A percentile compares a stretch with the other conserved stretches of the same genome.
Evolutionary conservation across 345 rosid genomes (phyloP).

Genomic region (Euphorbia peplus): DNA sequence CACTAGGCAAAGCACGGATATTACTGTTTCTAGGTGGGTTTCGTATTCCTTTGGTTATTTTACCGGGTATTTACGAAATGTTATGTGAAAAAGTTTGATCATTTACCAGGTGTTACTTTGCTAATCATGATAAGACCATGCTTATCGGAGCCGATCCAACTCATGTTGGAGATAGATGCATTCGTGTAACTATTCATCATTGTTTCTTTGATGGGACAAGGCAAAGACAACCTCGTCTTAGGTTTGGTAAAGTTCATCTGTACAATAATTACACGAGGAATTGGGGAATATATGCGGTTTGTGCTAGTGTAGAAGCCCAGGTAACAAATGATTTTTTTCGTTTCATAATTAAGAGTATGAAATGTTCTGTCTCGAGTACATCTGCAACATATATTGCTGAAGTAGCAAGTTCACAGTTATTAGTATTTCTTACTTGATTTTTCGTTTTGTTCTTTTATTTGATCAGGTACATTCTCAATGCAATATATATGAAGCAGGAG

Average conservation of each 20-base stretch:
- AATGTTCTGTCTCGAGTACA: neutral
- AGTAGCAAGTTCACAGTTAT: neutral
- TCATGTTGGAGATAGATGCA: conserved; percentile 71
- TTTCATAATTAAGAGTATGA: neutral
- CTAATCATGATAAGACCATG: conserved; percentile 78
- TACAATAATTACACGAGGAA: conserved; percentile 81
- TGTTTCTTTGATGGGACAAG: conserved; percentile 88
- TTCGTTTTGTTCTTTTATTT: neutral
- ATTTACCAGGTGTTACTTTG: conserved; percentile 67
- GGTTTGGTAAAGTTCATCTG: conserved; percentile 82
- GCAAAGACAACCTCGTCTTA: conserved; percentile 91
- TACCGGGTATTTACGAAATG: neutral
- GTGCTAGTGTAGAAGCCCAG: conserved; percentile 93
- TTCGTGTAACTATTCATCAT: conserved; percentile 88
- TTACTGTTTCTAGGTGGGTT: conserved; percentile 75
- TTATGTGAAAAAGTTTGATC: neutral
- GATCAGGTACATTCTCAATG: conserved; percentile 78
- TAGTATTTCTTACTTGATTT: neutral
- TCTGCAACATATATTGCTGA: neutral
- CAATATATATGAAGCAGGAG: conserved; percentile 93
- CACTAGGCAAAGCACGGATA: conserved; percentile 87
- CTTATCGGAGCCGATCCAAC: conserved; percentile 92
- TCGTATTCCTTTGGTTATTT: neutral
- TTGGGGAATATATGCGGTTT: conserved; percentile 91
- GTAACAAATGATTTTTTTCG: conserved; percentile 29